These are phyloP conservation scores for Hymenoscyphus fraxineus DNA, from an alignment of 2,329 filamentous ascomycete species.

Conservation along the genomic window DNA sequence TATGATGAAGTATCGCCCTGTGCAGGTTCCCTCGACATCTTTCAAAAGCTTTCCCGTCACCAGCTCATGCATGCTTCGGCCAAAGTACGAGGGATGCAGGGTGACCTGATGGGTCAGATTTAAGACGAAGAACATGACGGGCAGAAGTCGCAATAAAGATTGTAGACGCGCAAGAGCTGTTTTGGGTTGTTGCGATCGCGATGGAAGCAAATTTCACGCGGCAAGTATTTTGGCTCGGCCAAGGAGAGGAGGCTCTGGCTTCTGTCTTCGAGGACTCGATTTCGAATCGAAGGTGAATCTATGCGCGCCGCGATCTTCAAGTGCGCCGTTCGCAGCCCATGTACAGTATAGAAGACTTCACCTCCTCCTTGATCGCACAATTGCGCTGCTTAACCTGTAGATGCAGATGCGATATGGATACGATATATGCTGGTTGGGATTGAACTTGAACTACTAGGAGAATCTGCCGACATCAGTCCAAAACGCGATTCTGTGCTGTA, in stretches of 20 bases:
- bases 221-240: conserved; percentile 1
- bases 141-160: conserved; percentile 5
- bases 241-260: conserved; percentile 16
- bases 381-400: conserved; percentile 17
- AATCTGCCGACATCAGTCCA: conserved; percentile 31
- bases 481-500: conserved; percentile 27
- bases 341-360: conserved; percentile 10
- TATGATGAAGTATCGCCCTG: conserved; percentile 95
- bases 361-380: conserved; percentile 16
- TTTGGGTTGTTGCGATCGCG: conserved; percentile 5
- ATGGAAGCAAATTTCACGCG: conserved; percentile 10
- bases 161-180: background rate
- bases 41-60: conserved; percentile 85
- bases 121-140: conserved; percentile 91
- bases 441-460: conserved; percentile 16
- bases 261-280: conserved; percentile 11
- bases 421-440: conserved; percentile 23
- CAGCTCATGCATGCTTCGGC: conserved; percentile 85
- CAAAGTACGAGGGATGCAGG: conserved; percentile 95
- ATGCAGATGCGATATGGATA: conserved; percentile 12
- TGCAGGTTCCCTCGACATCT: conserved; percentile 93
- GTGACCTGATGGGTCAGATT: conserved; percentile 93
- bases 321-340: conserved; percentile 22
- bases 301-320: conserved; percentile 12
- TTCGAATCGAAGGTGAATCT: conserved; percentile 20